A percentile compares a stretch with the other conserved stretches of the same genome.
Conservation (phyloP, 2,329 filamentous ascomycete species). For the Cryphonectria parasitica region DNA sequence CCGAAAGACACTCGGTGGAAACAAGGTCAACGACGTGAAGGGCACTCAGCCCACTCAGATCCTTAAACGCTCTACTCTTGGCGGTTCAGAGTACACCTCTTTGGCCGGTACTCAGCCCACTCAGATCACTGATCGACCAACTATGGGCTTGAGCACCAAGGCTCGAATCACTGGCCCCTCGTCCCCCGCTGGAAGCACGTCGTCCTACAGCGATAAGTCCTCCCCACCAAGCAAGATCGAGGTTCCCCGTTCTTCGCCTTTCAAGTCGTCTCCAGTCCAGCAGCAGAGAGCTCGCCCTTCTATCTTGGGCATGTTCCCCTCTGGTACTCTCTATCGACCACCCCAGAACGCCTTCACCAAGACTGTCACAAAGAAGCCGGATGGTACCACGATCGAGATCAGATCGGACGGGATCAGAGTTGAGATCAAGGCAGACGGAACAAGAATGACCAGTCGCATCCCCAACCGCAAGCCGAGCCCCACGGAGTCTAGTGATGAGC, state of each 20-base stretch:
- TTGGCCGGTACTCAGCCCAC: slow-evolving; percentile 53
- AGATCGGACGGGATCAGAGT: slow-evolving; percentile 6
- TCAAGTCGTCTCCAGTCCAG: slow-evolving; percentile 47
- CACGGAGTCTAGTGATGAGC: slow-evolving; percentile 37
- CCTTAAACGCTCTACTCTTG: slow-evolving; percentile 31
- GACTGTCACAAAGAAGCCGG: slow-evolving; percentile 35
- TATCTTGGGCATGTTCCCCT: slow-evolving; percentile 69
- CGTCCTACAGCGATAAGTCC: slow-evolving; percentile 41
- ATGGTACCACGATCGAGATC: slow-evolving; percentile 41
- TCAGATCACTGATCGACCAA: slow-evolving; percentile 49
- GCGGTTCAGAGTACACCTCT: slow-evolving; percentile 36
- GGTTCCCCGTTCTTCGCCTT: slow-evolving; percentile 87
- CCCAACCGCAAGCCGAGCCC: slow-evolving; percentile 35
- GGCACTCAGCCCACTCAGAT: slow-evolving; percentile 34
- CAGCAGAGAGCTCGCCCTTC: slow-evolving; percentile 40
- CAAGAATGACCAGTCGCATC: slow-evolving; percentile 11
- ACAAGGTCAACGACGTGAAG: not conserved
- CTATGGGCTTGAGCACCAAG: slow-evolving; percentile 34
- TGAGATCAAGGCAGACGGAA: slow-evolving; percentile 22
- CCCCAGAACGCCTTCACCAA: slow-evolving; percentile 32
- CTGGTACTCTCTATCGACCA: slow-evolving; percentile 71
- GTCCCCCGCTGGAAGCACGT: slow-evolving; percentile 6
- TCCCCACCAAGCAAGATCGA: slow-evolving; percentile 63
- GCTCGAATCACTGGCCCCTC: not conserved
- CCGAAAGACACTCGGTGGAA: slow-evolving; percentile 31